Percentiles rank a stretch among this genome's conserved stretches.
phyloP scores from a whole-genome alignment of 352 stramenopile species.

The Pythium sukuiense region DNA sequence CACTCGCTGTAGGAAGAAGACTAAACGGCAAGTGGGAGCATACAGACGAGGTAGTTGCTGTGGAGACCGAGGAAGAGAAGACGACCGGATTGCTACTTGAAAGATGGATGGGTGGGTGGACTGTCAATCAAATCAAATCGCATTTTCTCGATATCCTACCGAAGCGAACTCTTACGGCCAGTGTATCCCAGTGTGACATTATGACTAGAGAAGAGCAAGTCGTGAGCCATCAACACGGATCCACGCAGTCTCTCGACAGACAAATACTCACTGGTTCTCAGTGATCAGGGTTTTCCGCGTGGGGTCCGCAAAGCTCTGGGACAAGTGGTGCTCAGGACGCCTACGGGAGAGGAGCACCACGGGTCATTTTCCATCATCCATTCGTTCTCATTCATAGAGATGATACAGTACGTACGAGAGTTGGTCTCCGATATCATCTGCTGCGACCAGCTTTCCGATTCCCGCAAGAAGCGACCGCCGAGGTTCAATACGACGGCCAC shows the following conservation, averaged over 20 bases:
- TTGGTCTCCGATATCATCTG: conserved; percentile 45
- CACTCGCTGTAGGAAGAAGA: conserved; percentile 54
- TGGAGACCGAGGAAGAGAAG: background rate
- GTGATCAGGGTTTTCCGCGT: conserved; percentile 56
- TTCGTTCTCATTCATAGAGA: background rate
- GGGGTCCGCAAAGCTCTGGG: conserved; percentile 51
- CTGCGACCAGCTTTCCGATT: conserved; percentile 71
- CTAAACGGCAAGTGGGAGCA: background rate
- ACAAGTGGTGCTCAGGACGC: conserved; percentile 47
- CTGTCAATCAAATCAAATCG: conserved; percentile 3
- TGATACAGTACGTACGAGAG: conserved; percentile 33
- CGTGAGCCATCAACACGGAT: background rate
- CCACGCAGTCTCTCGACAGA: conserved; percentile 31
- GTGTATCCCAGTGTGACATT: conserved; percentile 45
- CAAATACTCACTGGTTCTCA: conserved; percentile 48
- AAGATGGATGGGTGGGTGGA: background rate
- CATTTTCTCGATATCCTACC: conserved; percentile 4
- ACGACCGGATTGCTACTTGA: background rate
- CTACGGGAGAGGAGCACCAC: conserved; percentile 17
- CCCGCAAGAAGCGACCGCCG: conserved; percentile 70
- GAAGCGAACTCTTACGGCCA: conserved; percentile 35
- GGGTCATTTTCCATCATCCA: background rate
- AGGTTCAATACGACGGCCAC: conserved; percentile 45
- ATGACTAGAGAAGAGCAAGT: conserved; percentile 30
- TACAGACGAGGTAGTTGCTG: background rate